Evolutionary conservation across 1,139 yeast species (phyloP).

Genomic region (Torulaspora globosa): DNA sequence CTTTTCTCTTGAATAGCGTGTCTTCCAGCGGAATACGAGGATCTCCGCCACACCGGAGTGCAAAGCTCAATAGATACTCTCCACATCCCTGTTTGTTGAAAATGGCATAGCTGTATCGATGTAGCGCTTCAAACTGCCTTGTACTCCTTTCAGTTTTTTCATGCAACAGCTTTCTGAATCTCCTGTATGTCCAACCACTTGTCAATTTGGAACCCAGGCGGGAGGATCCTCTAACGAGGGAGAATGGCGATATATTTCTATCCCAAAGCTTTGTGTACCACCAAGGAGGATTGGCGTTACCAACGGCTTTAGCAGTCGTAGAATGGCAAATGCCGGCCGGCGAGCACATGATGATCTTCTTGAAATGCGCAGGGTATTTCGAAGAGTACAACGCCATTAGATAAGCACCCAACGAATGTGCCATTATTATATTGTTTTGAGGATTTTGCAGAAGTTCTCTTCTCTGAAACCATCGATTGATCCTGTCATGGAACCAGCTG

Average conservation of each 20-base stretch:
- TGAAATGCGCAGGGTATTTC: constrained; percentile 55
- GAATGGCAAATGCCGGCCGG: constrained; percentile 64
- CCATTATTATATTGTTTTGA: constrained; percentile 61
- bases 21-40: constrained; percentile 61
- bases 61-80: constrained; percentile 66
- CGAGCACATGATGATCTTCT: constrained; percentile 67
- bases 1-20: constrained; percentile 41
- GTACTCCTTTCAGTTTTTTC: constrained; percentile 36
- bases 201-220: constrained; percentile 66
- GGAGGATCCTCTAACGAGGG: constrained; percentile 59
- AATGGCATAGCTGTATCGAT: constrained; percentile 63
- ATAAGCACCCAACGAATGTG: constrained; percentile 93
- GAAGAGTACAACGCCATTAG: constrained; percentile 66
- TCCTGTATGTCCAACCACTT: constrained; percentile 71
- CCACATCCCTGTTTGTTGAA: constrained; percentile 72
- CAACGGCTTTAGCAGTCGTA: constrained; percentile 35
- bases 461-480: constrained; percentile 57
- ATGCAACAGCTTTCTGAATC: constrained; percentile 51
- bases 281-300: constrained; percentile 47
- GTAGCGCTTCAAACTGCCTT: constrained; percentile 47
- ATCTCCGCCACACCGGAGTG: constrained; percentile 70
- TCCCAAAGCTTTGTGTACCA: constrained; percentile 71
- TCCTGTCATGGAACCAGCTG: constrained; percentile 63
- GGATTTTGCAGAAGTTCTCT: constrained; percentile 43
- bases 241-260: constrained; percentile 63